Evolutionary conservation across 306 rosid species (phyloP).

Genomic region (Cucurbita pepo): DNA sequence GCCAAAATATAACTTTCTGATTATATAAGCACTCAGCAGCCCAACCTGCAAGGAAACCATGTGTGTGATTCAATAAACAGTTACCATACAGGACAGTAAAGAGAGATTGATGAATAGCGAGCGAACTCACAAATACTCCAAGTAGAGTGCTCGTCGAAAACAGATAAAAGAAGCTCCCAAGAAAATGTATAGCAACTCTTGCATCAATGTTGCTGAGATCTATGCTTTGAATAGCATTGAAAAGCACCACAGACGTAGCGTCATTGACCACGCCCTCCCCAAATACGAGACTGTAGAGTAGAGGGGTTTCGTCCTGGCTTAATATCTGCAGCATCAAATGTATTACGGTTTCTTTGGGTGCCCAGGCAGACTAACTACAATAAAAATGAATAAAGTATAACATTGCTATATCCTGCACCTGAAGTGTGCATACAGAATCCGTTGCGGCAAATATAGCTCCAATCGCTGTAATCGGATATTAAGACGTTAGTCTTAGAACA

Average conservation of each 20-base stretch:
- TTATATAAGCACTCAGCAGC: slow-evolving; percentile 72
- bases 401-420: slow-evolving; percentile 35
- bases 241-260: slow-evolving; percentile 96
- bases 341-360: slow-evolving; percentile 8
- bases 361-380: background rate
- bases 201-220: slow-evolving; percentile 52
- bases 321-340: slow-evolving; percentile 52
- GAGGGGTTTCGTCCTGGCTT: slow-evolving; percentile 94
- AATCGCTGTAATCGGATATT: slow-evolving; percentile 45
- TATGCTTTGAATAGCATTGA: slow-evolving; percentile 88
- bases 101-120: slow-evolving; percentile 4
- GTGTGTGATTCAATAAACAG: slow-evolving; percentile 16
- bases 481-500: background rate
- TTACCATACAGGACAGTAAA: background rate
- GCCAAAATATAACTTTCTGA: slow-evolving; percentile 80
- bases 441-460: slow-evolving; percentile 97
- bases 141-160: slow-evolving; percentile 66
- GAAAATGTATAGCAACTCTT: slow-evolving; percentile 38
- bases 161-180: slow-evolving; percentile 68
- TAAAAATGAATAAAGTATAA: background rate
- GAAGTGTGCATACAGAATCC: slow-evolving; percentile 97
- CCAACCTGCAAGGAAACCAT: slow-evolving; percentile 51
- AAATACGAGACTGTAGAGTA: slow-evolving; percentile 90
- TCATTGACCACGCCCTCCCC: slow-evolving; percentile 98
- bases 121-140: slow-evolving; percentile 53